Percentiles rank a stretch among this genome's conserved stretches.
These are phyloP conservation scores for Pseudovirgaria hyperparasitica DNA, from an alignment of 2,329 filamentous ascomycete genomes.

Conservation along the genomic window DNA sequence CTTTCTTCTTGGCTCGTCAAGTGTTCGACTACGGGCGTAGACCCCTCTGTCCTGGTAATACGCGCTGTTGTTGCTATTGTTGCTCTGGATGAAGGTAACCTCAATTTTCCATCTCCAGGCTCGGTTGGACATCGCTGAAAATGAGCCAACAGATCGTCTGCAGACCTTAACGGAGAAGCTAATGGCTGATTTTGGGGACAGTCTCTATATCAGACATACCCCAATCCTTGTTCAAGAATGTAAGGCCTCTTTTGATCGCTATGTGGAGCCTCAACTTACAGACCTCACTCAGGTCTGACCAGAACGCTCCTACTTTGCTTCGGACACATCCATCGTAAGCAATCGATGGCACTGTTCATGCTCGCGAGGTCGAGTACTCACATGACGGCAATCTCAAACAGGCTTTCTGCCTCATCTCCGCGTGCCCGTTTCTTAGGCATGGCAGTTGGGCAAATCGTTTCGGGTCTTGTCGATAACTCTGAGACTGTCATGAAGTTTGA, in stretches of 20 bases:
- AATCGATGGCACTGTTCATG: conserved; percentile 53
- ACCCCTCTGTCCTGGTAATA: conserved; percentile 15
- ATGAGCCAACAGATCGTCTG: conserved; percentile 29
- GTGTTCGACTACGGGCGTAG: conserved; percentile 19
- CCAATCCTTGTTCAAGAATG: conserved; percentile 83
- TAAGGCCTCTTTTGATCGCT: conserved; percentile 22
- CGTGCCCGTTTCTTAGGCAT: conserved; percentile 77
- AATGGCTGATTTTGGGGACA: conserved; percentile 67
- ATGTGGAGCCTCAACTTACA: conserved; percentile 10
- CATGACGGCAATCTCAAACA: conserved; percentile 70
- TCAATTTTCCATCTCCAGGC: background rate
- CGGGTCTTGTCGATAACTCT: conserved; percentile 49
- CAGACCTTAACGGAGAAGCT: conserved; percentile 51
- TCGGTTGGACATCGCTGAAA: conserved; percentile 27
- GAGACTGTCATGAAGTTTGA: conserved; percentile 72
- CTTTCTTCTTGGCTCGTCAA: conserved; percentile 24
- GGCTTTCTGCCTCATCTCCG: conserved; percentile 62
- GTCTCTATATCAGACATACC: conserved; percentile 74
- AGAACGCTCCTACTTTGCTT: conserved; percentile 67
- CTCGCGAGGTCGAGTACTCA: conserved; percentile 62
- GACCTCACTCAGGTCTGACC: conserved; percentile 53
- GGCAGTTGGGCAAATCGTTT: conserved; percentile 65
- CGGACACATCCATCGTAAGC: conserved; percentile 58
- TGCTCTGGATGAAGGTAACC: conserved; percentile 27
- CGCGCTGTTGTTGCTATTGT: conserved; percentile 29